Evolutionary conservation across 1,139 yeast genomes (phyloP).

Genomic region (Debaryomyces sp.): DNA sequence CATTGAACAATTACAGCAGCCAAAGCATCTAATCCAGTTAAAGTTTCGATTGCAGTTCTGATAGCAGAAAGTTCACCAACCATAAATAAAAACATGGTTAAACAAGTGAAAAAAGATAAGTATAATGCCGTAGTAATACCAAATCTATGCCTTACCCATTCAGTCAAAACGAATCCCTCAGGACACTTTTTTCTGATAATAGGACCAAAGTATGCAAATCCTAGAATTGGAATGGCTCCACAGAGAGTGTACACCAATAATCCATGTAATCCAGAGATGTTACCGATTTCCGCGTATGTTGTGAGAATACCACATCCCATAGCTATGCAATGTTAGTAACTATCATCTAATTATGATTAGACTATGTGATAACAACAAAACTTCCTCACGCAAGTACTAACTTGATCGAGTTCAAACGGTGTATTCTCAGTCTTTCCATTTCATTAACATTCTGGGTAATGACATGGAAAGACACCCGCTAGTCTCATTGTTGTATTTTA

Average conservation of each 20-base stretch:
- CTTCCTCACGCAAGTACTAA: conserved; percentile 87
- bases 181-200: conserved; percentile 78
- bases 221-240: conserved; percentile 81
- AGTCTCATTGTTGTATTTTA: conserved; percentile 18
- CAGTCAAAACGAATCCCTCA: conserved; percentile 89
- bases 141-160: conserved; percentile 85
- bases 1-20: conserved; percentile 88
- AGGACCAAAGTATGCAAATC: conserved; percentile 85
- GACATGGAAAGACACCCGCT: conserved; percentile 54
- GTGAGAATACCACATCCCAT: conserved; percentile 90
- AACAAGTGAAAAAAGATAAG: conserved; percentile 76
- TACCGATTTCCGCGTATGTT: conserved; percentile 86
- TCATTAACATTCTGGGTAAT: conserved; percentile 11
- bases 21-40: conserved; percentile 79
- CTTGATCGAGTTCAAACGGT: conserved; percentile 90
- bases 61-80: conserved; percentile 85
- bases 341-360: neutral
- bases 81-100: conserved; percentile 87
- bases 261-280: conserved; percentile 86
- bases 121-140: conserved; percentile 75
- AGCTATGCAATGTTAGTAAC: conserved; percentile 41
- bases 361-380: conserved; percentile 17
- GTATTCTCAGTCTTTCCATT: conserved; percentile 59
- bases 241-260: conserved; percentile 78
- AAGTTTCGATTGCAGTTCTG: conserved; percentile 70